Base-by-base conservation (phyloP, 257 asterid species). In the Solanum boliviense region DNA sequence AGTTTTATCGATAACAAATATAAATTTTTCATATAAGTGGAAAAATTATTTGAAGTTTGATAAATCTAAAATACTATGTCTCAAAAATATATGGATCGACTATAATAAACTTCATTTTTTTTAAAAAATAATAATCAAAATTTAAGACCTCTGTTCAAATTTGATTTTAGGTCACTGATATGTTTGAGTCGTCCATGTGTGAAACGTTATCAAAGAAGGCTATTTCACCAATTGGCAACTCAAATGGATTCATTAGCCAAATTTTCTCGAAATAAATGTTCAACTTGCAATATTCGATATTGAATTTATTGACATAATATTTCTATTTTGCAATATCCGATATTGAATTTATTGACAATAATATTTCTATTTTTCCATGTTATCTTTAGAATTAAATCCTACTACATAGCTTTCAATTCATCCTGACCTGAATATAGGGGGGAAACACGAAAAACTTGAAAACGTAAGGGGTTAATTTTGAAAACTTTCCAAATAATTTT, bases 131-230 rank as follows among this genome's bases (percentile, higher is more conserved):
- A 32, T 32, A 32, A 15, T 48, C 0, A 48, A 52, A 52, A 18
- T 56, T 6, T 18, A 56, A 56, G 0, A 0, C 1, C 0, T 7
- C 0, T 3, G 11, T 56, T 56, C 65, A 0, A 56, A 56, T 56
- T 56, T 20, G 1, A 56, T 18, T 56, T 56, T 56, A 56, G 1
- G 1, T 3, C 9, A 56, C 25, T 18, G 2, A 1, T 56, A 56
- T 56, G 11, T 56, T 3, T 56, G 65, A 56, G 2, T 0, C 11
- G 4, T 0, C 1, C 9, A 9, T 7, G 1, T 56, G n/a, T 52
- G 23, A 6, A 18, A 52, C 4, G 23, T 52, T 52, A 52, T 18
- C 1, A 52, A 52, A 52, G 4, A 52, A 56, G 8, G 11, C 65
- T 56, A 20, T 56, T 56, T 56, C 0, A 16, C 65, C 10, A 3